Percentiles rank a stretch among this genome's conserved stretches.
phyloP scores from a whole-genome alignment of 352 stramenopile species.

The Aphanomyces invadans region DNA sequence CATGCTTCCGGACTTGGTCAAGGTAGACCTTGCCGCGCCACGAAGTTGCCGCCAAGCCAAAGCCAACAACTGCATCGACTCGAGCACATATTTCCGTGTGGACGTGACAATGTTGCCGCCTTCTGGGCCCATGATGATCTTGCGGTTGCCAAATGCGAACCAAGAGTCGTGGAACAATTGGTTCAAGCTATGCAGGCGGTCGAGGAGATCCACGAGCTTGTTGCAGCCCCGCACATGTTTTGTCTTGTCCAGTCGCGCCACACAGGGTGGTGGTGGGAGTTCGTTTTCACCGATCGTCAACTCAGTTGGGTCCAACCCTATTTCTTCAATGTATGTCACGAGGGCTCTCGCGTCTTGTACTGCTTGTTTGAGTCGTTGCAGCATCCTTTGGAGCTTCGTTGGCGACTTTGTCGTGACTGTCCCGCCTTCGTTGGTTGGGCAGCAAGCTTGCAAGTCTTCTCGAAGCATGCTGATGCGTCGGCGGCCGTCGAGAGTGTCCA shows the following conservation, averaged over 20 bases:
- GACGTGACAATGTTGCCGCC: background rate
- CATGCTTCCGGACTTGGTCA: background rate
- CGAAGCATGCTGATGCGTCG: background rate
- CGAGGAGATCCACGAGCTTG: slow-evolving; percentile 5
- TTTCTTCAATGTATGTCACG: slow-evolving; percentile 3
- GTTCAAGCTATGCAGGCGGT: background rate
- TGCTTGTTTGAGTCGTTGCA: background rate
- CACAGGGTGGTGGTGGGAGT: background rate
- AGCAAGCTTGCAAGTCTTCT: background rate
- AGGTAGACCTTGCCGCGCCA: background rate
- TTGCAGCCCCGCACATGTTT: slow-evolving; percentile 6
- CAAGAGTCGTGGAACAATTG: background rate
- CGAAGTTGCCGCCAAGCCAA: background rate
- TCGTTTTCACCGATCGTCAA: too few species aligned
- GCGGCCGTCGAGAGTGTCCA: background rate
- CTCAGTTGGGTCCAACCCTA: background rate
- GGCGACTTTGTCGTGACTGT: background rate
- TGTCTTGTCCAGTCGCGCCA: background rate
- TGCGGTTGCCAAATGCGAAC: background rate
- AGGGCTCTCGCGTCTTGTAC: background rate
- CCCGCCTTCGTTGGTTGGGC: background rate
- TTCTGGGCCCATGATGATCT: background rate
- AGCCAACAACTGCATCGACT: slow-evolving; percentile 1
- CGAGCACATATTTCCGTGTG: background rate
- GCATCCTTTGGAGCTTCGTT: background rate